A percentile compares a stretch with the other conserved stretches of the same genome.
phyloP scores from a whole-genome alignment of 371 early-diverging fungal genomes.

The Mortierella sp. region DNA sequence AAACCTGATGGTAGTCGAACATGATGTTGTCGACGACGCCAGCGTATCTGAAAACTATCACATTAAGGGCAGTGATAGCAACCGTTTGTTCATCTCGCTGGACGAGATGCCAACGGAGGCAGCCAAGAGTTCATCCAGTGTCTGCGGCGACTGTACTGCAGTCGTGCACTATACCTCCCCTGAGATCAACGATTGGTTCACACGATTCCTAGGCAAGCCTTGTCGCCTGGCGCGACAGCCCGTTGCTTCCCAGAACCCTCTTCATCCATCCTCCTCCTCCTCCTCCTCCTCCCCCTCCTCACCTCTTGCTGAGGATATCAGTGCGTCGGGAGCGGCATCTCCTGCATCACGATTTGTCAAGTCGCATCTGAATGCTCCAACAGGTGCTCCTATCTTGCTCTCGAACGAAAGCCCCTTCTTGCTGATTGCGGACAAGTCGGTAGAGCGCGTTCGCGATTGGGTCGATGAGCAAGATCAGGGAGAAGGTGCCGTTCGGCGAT shows the following conservation, averaged over 20 bases:
- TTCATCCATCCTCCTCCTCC: conserved; percentile 5
- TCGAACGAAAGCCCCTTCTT: conserved; percentile 76
- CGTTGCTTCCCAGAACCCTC: conserved; percentile 22
- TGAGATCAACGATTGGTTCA: conserved; percentile 65
- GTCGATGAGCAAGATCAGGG: conserved; percentile 51
- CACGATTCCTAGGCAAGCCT: conserved; percentile 62
- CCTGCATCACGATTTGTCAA: conserved; percentile 43
- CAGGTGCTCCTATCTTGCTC: conserved; percentile 56
- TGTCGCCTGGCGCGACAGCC: conserved; percentile 68
- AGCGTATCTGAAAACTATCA: background rate
- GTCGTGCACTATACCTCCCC: conserved; percentile 55
- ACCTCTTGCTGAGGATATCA: background rate
- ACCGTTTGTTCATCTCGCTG: conserved; percentile 36
- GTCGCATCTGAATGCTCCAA: conserved; percentile 42
- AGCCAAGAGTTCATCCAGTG: conserved; percentile 38
- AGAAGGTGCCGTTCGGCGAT: conserved; percentile 32
- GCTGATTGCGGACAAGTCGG: conserved; percentile 65
- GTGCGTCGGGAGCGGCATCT: background rate
- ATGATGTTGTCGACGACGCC: conserved; percentile 10
- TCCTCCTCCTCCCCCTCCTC: conserved; percentile 13
- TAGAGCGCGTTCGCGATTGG: conserved; percentile 59
- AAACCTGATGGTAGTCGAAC: conserved; percentile 39
- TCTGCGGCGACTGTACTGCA: conserved; percentile 55
- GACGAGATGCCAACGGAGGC: conserved; percentile 40
- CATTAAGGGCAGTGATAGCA: conserved; percentile 28